A percentile compares a stretch with the other conserved stretches of the same genome.
These are phyloP conservation scores for Ottelia alismoides DNA, from an alignment of 106 monocot species.

Conservation along the genomic window DNA sequence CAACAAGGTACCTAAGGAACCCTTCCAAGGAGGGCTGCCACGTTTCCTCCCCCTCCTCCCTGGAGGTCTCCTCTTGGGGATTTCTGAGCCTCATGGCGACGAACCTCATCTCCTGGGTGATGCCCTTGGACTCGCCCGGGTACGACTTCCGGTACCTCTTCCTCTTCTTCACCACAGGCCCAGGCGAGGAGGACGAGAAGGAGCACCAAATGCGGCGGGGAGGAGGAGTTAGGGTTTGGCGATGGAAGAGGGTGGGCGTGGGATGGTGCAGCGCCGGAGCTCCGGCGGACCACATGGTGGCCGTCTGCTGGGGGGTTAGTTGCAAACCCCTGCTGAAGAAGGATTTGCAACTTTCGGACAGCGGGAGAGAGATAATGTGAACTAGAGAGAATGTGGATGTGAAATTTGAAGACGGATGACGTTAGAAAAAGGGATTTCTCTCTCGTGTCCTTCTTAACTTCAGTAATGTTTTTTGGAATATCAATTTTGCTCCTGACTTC, in stretches of 20 bases:
- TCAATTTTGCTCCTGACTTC: no score
- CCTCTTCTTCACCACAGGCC: conserved; percentile 34
- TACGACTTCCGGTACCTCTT: conserved; percentile 48
- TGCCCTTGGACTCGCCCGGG: conserved; percentile 78
- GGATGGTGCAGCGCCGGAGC: neutral
- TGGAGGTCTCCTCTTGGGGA: neutral
- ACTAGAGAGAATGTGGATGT: no score
- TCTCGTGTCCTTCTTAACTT: no score
- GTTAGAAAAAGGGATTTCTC: no score
- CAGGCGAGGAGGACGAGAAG: neutral
- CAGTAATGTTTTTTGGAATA: no score
- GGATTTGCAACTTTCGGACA: no score
- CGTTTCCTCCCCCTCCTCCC: conserved; percentile 4
- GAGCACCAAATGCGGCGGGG: neutral
- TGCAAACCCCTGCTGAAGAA: no score
- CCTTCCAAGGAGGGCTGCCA: conserved; percentile 81
- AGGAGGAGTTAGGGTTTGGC: neutral
- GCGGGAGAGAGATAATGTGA: no score
- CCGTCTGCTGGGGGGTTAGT: no score
- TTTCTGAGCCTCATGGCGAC: conserved; percentile 78
- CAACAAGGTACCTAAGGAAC: conserved; percentile 82
- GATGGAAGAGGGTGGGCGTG: neutral
- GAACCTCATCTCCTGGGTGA: conserved; percentile 95
- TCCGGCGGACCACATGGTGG: no score
- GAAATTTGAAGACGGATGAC: no score